Percentiles rank a stretch among this genome's conserved stretches.
Evolutionary conservation across 805 yeast genomes (phyloP).

Genomic region (Kodamaea sagamina): DNA sequence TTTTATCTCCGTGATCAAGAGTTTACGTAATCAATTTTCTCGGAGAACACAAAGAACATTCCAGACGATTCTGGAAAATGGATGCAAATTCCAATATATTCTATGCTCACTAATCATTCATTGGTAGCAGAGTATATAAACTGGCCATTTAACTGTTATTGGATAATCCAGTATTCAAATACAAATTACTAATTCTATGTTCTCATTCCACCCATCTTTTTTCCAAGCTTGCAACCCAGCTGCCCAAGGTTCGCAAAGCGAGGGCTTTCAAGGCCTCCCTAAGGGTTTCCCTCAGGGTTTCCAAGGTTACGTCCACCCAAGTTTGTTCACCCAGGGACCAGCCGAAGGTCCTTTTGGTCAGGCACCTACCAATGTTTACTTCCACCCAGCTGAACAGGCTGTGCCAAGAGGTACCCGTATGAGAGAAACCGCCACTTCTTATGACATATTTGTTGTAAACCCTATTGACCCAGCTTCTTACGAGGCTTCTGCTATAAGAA

Average conservation of each 20-base stretch:
- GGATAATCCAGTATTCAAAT: not conserved
- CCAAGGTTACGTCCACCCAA: not conserved
- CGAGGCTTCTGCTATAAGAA: slow-evolving; percentile 13
- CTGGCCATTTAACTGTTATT: not conserved
- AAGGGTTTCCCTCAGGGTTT: not conserved
- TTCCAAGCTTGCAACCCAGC: not conserved
- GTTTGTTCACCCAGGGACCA: not conserved
- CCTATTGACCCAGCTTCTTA: slow-evolving; percentile 10
- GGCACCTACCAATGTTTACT: not conserved
- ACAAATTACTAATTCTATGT: not conserved
- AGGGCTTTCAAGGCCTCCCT: not conserved
- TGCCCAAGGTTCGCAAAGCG: not conserved
- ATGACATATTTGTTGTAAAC: slow-evolving; percentile 6
- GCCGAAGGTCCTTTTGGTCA: too few species aligned
- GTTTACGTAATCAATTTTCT: too few species aligned
- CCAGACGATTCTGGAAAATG: not conserved
- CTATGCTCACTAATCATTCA: slow-evolving; percentile 1
- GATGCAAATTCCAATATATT: not conserved
- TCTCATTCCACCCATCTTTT: not conserved
- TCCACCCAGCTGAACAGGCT: not conserved
- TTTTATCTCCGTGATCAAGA: too few species aligned
- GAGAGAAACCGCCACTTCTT: slow-evolving; percentile 3
- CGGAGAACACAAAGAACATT: not conserved
- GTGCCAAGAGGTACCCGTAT: not conserved
- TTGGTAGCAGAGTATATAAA: not conserved